phyloP scores from a whole-genome alignment of 192 early-diverging fungal genomes.

The Rhizophagus clarus region DNA sequence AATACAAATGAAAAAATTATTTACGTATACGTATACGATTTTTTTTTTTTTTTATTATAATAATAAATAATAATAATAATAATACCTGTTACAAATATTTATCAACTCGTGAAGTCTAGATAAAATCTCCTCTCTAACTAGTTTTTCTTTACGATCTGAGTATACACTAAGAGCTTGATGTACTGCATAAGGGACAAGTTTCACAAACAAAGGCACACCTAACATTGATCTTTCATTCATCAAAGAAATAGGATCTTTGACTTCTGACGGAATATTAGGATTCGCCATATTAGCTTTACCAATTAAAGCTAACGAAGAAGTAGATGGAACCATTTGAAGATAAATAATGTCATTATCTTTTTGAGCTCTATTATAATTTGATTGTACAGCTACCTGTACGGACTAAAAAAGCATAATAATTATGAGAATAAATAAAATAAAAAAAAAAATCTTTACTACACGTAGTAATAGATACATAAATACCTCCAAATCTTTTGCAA shows the following conservation, averaged over 20 bases:
- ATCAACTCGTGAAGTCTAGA: conserved; percentile 68
- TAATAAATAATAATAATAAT: neutral
- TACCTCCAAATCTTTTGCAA: conserved; percentile 44
- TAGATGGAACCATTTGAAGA: conserved; percentile 71
- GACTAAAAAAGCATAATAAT: conserved; percentile 21
- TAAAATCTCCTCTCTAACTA: conserved; percentile 70
- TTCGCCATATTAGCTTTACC: conserved; percentile 74
- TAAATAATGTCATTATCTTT: conserved; percentile 95
- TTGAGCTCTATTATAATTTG: conserved; percentile 63
- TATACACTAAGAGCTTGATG: conserved; percentile 90
- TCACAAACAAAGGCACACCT: conserved; percentile 77
- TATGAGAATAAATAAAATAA: neutral
- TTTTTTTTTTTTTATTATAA: too few species aligned
- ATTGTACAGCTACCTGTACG: conserved; percentile 49
- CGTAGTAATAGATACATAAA: neutral
- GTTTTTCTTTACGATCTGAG: conserved; percentile 76
- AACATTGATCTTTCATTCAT: conserved; percentile 57
- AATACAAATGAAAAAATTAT: neutral
- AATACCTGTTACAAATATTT: conserved; percentile 63
- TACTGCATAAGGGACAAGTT: conserved; percentile 87
- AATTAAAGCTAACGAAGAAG: conserved; percentile 61
- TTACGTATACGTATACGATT: neutral
- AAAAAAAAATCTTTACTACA: neutral
- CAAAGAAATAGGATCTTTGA: conserved; percentile 67
- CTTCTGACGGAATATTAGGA: conserved; percentile 53